Percentiles rank a stretch among this genome's conserved stretches.
phyloP scores from a whole-genome alignment of 2,329 filamentous ascomycete genomes.

The Fonsecaea nubica region DNA sequence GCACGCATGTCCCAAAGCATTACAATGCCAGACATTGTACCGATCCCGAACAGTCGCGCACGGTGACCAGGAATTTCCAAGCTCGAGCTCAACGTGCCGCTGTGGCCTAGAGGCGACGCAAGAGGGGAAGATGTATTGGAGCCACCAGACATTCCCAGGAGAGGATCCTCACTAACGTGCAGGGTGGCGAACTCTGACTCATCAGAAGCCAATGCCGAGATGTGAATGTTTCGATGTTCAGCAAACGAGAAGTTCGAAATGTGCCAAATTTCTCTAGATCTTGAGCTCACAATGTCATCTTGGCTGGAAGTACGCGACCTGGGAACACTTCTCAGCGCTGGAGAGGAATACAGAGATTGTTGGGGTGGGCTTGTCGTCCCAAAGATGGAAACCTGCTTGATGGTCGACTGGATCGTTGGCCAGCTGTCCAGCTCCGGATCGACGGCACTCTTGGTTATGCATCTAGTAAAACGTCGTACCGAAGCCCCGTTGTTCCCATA shows the following conservation, averaged over 20 bases:
- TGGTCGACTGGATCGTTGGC: conserved; percentile 38
- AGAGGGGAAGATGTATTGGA: conserved; percentile 62
- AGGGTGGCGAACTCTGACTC: conserved; percentile 73
- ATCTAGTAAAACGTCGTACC: conserved; percentile 66
- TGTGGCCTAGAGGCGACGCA: conserved; percentile 60
- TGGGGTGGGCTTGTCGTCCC: conserved; percentile 48
- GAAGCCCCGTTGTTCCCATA: conserved; percentile 62
- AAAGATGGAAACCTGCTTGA: conserved; percentile 56
- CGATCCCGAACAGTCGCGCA: conserved; percentile 78
- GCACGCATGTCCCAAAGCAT: conserved; percentile 85
- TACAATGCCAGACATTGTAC: conserved; percentile 78
- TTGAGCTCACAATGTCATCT: conserved; percentile 45
- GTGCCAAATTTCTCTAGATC: conserved; percentile 69
- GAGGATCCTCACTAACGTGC: conserved; percentile 78
- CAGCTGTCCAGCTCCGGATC: conserved; percentile 39
- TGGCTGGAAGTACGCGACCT: conserved; percentile 45
- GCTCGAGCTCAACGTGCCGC: conserved; percentile 45
- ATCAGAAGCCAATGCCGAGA: conserved; percentile 77
- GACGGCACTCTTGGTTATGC: conserved; percentile 48
- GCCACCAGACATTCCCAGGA: conserved; percentile 64
- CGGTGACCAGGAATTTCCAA: conserved; percentile 82
- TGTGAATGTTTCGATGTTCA: conserved; percentile 63
- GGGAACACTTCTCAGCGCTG: conserved; percentile 41
- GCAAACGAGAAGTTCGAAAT: conserved; percentile 68
- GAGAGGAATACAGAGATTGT: conserved; percentile 29